phyloP scores from a whole-genome alignment of 495 filamentous ascomycete species.

The Penicillium odoratum region DNA sequence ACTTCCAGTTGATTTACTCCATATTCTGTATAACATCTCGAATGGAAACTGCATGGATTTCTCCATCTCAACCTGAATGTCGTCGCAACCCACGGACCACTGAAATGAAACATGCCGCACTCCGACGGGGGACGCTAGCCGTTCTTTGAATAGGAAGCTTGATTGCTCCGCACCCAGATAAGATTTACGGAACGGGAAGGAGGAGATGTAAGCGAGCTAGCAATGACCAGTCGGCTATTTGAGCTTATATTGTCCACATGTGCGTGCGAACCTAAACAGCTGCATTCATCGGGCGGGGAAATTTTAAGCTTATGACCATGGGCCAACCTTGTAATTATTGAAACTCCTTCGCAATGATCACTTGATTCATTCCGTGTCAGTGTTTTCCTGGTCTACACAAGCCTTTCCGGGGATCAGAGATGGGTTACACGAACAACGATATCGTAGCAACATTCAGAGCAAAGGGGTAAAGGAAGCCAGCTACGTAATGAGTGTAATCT shows the following conservation, averaged over 20 bases:
- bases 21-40: not conserved
- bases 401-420: not conserved
- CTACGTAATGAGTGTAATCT: not conserved
- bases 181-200: conserved; percentile 8
- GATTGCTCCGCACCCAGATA: conserved; percentile 14
- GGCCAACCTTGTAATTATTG: too few species aligned
- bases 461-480: not conserved
- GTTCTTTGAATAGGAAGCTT: conserved; percentile 6
- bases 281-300: not conserved
- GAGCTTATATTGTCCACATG: not conserved
- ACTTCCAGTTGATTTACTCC: not conserved
- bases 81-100: conserved; percentile 15
- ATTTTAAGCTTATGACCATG: conserved; percentile 4
- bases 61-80: not conserved
- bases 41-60: not conserved
- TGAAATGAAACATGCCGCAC: conserved; percentile 22
- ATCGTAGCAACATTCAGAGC: conserved; percentile 7
- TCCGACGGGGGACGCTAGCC: conserved; percentile 14
- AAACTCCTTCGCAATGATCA: not conserved
- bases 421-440: conserved; percentile 22
- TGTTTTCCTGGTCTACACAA: not conserved
- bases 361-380: not conserved
- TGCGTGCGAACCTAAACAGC: not conserved
- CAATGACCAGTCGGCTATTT: conserved; percentile 7
- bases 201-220: conserved; percentile 1